A percentile compares a stretch with the other conserved stretches of the same genome.
Evolutionary conservation across 2,329 filamentous ascomycete species (phyloP).

Genomic region (Bipolaris victoriae): DNA sequence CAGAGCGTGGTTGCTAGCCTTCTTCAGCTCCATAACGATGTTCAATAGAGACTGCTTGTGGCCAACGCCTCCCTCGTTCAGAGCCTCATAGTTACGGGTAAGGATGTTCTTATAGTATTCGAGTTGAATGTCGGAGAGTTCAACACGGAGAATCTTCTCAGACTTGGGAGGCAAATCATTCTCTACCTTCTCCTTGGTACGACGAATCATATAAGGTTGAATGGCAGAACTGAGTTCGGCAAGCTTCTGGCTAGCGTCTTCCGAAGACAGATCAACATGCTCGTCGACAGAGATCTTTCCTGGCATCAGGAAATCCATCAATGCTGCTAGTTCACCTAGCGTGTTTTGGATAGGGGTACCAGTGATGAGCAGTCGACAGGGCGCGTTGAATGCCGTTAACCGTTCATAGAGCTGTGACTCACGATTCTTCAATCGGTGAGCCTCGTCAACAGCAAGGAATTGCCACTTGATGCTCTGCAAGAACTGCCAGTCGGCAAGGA

Average conservation of each 20-base stretch:
- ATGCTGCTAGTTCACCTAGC: slow-evolving; percentile 84
- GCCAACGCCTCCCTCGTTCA: slow-evolving; percentile 87
- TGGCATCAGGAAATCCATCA: slow-evolving; percentile 98
- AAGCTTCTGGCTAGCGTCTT: slow-evolving; percentile 85
- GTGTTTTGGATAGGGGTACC: slow-evolving; percentile 98
- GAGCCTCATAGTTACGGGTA: slow-evolving; percentile 91
- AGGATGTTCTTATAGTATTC: slow-evolving; percentile 99
- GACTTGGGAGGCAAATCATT: slow-evolving; percentile 96
- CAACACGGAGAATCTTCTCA: slow-evolving; percentile 98
- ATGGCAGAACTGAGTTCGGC: slow-evolving; percentile 84
- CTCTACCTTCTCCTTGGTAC: slow-evolving; percentile 97
- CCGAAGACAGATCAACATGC: slow-evolving; percentile 82
- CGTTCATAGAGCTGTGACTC: slow-evolving; percentile 92
- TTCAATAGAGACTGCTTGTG: slow-evolving; percentile 96
- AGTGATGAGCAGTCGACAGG: slow-evolving; percentile 90
- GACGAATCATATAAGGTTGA: slow-evolving; percentile 90
- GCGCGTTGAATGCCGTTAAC: slow-evolving; percentile 83
- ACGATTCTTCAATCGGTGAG: slow-evolving; percentile 93
- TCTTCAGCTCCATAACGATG: slow-evolving; percentile 99
- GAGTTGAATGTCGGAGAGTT: slow-evolving; percentile 92
- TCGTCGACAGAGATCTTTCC: slow-evolving; percentile 90
- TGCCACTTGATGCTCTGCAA: slow-evolving; percentile 95
- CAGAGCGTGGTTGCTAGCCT: slow-evolving; percentile 97
- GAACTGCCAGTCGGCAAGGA: slow-evolving; percentile 82
- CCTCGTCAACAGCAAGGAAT: slow-evolving; percentile 93